Percentiles rank a stretch among this genome's conserved stretches.
Evolutionary conservation across 176 grass and related monocot genomes (phyloP).

Genomic region (Oryza coarctata): DNA sequence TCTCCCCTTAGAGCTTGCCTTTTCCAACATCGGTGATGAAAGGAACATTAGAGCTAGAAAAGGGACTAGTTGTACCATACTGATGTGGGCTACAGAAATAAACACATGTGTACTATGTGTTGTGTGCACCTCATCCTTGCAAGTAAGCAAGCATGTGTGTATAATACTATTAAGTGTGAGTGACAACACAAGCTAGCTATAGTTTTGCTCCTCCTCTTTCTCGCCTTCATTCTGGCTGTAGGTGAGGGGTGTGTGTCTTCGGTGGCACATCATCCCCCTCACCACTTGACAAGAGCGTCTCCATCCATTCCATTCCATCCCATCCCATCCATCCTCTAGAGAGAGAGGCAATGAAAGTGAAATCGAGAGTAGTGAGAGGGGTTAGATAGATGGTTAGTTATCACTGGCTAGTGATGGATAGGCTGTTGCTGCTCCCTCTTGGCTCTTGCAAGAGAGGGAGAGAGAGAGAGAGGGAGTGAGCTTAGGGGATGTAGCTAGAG

Average conservation of each 20-base stretch:
- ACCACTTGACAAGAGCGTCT: constrained; percentile 44
- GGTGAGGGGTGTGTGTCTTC: constrained; percentile 63
- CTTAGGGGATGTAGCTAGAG: neutral
- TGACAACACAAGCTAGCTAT: constrained; percentile 1
- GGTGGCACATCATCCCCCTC: constrained; percentile 49
- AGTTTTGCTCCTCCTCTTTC: neutral
- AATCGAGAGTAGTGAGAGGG: neutral
- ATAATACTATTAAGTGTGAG: constrained; percentile 9
- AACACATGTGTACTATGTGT: neutral
- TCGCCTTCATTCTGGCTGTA: constrained; percentile 4
- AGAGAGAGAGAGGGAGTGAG: neutral
- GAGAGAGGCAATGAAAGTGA: neutral
- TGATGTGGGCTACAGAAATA: constrained; percentile 43
- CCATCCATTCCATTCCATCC: neutral
- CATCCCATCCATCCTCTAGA: constrained; percentile 15
- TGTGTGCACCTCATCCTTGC: neutral
- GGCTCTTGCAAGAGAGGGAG: neutral
- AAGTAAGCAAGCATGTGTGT: neutral
- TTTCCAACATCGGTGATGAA: constrained; percentile 56
- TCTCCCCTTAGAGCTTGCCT: constrained; percentile 21
- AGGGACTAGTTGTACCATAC: constrained; percentile 45
- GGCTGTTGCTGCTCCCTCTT: constrained; percentile 27
- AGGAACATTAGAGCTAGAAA: constrained; percentile 60
- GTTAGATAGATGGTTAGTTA: constrained; percentile 61
- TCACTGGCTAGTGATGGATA: constrained; percentile 42